These are phyloP conservation scores for Ilyonectria destructans DNA, from an alignment of 2,329 filamentous ascomycete genomes.

Conservation along the genomic window DNA sequence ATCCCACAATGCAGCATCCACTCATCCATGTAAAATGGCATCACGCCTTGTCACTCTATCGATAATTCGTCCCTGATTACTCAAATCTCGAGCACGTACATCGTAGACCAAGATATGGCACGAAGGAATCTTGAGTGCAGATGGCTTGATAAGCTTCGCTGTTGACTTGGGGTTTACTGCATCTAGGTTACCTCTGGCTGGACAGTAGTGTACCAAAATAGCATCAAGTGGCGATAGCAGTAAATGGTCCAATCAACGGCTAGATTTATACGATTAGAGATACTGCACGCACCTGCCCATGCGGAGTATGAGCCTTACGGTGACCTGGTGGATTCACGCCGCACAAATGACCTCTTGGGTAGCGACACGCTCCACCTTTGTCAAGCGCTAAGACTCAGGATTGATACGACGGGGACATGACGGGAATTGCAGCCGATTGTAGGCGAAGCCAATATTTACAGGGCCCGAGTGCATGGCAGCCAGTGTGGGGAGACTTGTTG, in stretches of 20 bases:
- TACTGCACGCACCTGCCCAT: neutral
- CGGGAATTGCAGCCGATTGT: neutral
- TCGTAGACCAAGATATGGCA: neutral
- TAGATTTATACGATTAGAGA: neutral
- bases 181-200: too few species aligned
- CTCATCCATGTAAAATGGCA: neutral
- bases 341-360: neutral
- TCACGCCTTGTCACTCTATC: neutral
- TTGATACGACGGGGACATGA: conserved; percentile 7
- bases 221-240: neutral
- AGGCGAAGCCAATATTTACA: conserved; percentile 2
- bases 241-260: neutral
- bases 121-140: neutral
- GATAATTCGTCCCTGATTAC: neutral
- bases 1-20: neutral
- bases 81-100: neutral
- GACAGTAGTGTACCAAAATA: neutral
- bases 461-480: neutral
- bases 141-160: neutral
- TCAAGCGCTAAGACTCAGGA: neutral
- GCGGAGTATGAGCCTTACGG: neutral
- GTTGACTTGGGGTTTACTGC: neutral
- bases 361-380: neutral
- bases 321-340: too few species aligned
- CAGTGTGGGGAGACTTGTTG: conserved; percentile 4